Evolutionary conservation across 1,139 yeast species (phyloP).

Genomic region (Chernovozyma aurita): DNA sequence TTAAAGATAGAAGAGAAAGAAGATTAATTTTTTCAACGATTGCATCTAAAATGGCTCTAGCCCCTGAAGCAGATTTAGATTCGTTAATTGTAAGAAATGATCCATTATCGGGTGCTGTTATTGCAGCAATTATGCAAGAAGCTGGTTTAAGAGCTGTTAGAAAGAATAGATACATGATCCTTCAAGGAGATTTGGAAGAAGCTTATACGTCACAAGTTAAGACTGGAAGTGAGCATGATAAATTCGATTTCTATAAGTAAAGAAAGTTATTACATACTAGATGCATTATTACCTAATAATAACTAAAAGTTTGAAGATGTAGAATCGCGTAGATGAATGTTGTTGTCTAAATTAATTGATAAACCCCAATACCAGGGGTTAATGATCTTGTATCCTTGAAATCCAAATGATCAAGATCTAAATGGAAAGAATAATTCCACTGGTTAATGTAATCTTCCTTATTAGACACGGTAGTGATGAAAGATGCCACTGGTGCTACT

Average conservation of each 20-base stretch:
- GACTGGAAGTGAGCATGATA: constrained; percentile 91
- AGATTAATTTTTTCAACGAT: constrained; percentile 92
- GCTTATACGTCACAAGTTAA: constrained; percentile 96
- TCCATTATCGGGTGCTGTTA: constrained; percentile 94
- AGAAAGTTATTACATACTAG: neutral
- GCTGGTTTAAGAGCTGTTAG: constrained; percentile 98
- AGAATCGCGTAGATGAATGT: too few species aligned
- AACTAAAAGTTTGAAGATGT: too few species aligned
- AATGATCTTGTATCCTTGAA: constrained; percentile 38
- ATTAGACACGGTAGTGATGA: constrained; percentile 15
- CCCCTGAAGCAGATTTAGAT: constrained; percentile 96
- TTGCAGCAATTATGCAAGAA: constrained; percentile 99
- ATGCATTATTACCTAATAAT: neutral
- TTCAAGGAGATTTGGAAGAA: constrained; percentile 94
- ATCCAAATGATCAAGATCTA: constrained; percentile 71
- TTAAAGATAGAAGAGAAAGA: constrained; percentile 96
- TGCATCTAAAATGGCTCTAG: constrained; percentile 96
- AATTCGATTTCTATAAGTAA: constrained; percentile 93
- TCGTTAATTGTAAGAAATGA: constrained; percentile 93
- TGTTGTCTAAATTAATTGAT: constrained; percentile 36
- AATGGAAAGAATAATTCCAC: constrained; percentile 48
- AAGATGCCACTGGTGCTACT: constrained; percentile 49
- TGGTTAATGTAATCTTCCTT: constrained; percentile 17
- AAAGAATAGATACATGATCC: constrained; percentile 92
- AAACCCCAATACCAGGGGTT: constrained; percentile 57